Evolutionary conservation across 768 basidiomycete species (phyloP).

Genomic region (Saitozyma podzolica): DNA sequence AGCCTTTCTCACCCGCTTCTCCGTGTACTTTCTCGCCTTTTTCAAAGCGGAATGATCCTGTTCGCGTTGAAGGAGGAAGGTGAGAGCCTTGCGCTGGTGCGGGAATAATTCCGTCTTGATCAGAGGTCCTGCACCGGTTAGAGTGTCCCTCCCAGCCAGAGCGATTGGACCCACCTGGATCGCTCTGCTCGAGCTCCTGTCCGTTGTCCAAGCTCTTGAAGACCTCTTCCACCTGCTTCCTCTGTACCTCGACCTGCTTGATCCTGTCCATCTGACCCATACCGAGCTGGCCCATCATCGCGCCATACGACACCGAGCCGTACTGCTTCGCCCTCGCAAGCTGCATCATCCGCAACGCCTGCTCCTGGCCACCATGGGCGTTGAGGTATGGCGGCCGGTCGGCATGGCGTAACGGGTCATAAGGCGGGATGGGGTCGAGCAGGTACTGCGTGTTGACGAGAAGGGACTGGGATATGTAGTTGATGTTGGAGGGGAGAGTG

Average conservation of each 20-base stretch:
- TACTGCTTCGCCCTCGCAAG: constrained; percentile 1
- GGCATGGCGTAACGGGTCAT: constrained; percentile 61
- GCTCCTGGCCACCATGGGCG: constrained; percentile 63
- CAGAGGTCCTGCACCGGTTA: constrained; percentile 44
- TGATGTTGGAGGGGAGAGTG: constrained; percentile 90
- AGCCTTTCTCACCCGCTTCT: constrained; percentile 19
- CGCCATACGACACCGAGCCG: constrained; percentile 2
- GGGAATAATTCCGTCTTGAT: constrained; percentile 88
- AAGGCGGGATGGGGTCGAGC: constrained; percentile 73
- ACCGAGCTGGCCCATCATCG: not conserved
- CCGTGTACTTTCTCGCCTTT: constrained; percentile 38
- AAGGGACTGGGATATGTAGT: constrained; percentile 74
- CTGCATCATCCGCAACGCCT: constrained; percentile 20
- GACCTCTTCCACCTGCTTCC: constrained; percentile 89
- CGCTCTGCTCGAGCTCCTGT: constrained; percentile 80
- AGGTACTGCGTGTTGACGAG: constrained; percentile 68
- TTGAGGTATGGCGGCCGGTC: constrained; percentile 75
- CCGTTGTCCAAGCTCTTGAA: constrained; percentile 86
- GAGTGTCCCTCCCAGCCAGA: constrained; percentile 29
- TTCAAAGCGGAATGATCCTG: constrained; percentile 53
- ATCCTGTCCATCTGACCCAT: constrained; percentile 44
- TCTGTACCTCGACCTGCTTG: constrained; percentile 85
- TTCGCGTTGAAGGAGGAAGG: constrained; percentile 85
- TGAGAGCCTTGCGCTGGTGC: constrained; percentile 96
- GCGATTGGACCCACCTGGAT: constrained; percentile 65